phyloP scores from a whole-genome alignment of 164 flowering plant genomes.

The Magnolia officinalis region DNA sequence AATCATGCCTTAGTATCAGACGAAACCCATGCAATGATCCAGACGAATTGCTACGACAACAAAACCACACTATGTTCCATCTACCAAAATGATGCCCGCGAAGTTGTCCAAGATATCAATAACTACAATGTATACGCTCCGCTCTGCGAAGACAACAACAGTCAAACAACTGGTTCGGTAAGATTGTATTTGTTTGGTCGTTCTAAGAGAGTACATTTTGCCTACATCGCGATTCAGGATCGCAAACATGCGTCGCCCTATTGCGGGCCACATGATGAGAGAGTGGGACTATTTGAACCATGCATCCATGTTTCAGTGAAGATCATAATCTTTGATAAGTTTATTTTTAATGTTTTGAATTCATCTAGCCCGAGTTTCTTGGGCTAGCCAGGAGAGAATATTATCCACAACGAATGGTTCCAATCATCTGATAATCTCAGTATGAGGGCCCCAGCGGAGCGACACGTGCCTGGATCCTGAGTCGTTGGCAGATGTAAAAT shows the following conservation, averaged over 20 bases:
- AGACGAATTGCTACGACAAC: neutral
- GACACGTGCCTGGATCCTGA: no score
- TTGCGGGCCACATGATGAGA: no score
- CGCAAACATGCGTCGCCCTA: neutral
- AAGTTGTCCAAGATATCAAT: neutral
- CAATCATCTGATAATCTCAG: no score
- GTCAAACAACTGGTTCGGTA: slow-evolving; percentile 20
- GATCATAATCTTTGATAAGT: no score
- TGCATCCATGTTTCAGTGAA: no score
- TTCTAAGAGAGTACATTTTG: no score
- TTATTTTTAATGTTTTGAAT: no score
- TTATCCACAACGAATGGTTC: neutral
- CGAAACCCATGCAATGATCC: neutral
- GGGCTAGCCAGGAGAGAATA: neutral
- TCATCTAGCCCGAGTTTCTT: no score
- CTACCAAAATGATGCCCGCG: neutral
- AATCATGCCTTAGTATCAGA: slow-evolving; percentile 4
- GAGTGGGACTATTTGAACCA: no score
- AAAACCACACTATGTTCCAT: neutral
- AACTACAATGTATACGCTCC: slow-evolving; percentile 8
- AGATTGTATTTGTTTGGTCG: slow-evolving; percentile 6
- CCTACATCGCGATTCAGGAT: no score
- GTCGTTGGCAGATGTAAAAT: no score
- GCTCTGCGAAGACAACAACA: neutral
- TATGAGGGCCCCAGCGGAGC: no score